Base-by-base conservation (phyloP, 2,329 filamentous ascomycete genomes). In the Zymoseptoria crescenta region DNA sequence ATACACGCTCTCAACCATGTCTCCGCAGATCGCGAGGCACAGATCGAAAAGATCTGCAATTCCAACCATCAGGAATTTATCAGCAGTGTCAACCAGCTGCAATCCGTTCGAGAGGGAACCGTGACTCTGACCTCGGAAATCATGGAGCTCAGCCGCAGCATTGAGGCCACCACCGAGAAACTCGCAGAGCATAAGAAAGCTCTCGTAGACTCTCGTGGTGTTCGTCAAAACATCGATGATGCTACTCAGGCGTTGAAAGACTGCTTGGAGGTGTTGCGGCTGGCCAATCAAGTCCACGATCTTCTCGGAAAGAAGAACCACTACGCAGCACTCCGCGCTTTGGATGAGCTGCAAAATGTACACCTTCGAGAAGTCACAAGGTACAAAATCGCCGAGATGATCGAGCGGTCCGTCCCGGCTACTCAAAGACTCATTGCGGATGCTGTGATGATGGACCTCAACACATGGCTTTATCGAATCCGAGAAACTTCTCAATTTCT, bases 11-110 rank as follows among this genome's bases (percentile, higher is more conserved):
- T 96, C 58, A 84, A 86, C 52, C 85, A 87, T 66, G 95, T 96
- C 74, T 89, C 92, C 35, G 86, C 87, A 66, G 89, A 94, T 52
- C 87, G 92, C 61, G 94, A 99, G 74, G 76, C 83, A 13, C 92
- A 97, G 68, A 97, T 99, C 65, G 94, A 99, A 76, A 85, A 85
- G 21, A 95, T 97, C 68, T 96, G 94, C 68, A 86, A 96, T 69
- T 93, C 89, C 9, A 96, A 96, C 69, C 94, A 99, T 70, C 93
- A 97, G 71, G 94, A 96, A 70, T 99, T 99, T 70, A 87, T 97
- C 35, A 85, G 84, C 64, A 96, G 93, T 0, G 91, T 99, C 66
- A 95, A 94, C 69, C 91, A 95, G 71, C 83, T 99, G n/a, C 88
- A 97, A 67, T 84, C 85, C 60, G 91, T 97, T 55, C 87, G 93